These are phyloP conservation scores for Simmondsia chinensis DNA, from an alignment of 148 eudicot genomes.

Conservation along the genomic window DNA sequence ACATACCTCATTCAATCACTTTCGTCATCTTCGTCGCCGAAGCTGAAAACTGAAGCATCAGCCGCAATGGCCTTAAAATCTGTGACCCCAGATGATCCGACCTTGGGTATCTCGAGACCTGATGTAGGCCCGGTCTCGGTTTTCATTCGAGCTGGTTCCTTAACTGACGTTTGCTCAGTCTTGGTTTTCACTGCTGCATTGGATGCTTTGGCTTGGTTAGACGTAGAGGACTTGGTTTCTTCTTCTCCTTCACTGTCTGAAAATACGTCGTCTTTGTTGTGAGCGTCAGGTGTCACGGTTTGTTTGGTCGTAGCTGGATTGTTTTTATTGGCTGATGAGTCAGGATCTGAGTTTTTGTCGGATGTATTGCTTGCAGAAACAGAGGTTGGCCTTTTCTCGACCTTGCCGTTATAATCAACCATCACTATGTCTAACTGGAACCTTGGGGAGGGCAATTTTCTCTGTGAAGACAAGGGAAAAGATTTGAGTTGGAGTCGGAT, in stretches of 20 bases:
- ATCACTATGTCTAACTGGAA: constrained; percentile 78
- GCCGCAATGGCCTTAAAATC: constrained; percentile 96
- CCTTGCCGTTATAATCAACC: constrained; percentile 63
- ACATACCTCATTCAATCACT: constrained; percentile 58
- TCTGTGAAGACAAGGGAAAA: constrained; percentile 41
- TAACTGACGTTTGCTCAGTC: constrained; percentile 40
- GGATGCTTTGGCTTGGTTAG: constrained; percentile 17
- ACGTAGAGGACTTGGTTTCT: constrained; percentile 28
- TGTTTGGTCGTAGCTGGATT: constrained; percentile 15
- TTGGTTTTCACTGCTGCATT: constrained; percentile 10
- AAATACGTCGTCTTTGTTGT: constrained; percentile 68
- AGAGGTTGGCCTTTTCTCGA: constrained; percentile 25
- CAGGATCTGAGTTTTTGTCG: constrained; percentile 16
- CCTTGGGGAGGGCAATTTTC: constrained; percentile 79
- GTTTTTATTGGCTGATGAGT: constrained; percentile 22
- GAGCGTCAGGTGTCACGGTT: constrained; percentile 24
- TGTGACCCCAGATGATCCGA: constrained; percentile 27
- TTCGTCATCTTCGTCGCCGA: constrained; percentile 91
- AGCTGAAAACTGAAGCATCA: constrained; percentile 94
- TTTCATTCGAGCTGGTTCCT: constrained; percentile 22
- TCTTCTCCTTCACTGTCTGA: constrained; percentile 90
- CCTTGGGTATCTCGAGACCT: constrained; percentile 21
- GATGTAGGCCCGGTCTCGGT: constrained; percentile 14
- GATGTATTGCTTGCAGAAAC: constrained; percentile 14
- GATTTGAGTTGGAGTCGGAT: no score